Evolutionary conservation across 345 rosid species (phyloP).

Genomic region (Moricandia moricandioides): DNA sequence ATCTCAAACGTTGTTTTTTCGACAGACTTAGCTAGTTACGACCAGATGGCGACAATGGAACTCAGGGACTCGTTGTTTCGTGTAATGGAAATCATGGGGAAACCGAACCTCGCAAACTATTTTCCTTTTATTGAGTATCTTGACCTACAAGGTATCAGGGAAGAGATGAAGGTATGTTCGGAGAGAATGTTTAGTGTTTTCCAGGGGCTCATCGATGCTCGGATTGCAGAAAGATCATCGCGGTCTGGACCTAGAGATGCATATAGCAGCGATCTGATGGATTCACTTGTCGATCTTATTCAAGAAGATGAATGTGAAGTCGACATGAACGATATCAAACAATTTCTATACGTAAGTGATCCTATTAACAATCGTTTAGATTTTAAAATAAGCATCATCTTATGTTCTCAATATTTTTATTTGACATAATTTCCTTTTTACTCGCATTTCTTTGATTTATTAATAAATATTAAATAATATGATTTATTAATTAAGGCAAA

Average conservation of each 20-base stretch:
- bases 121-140: slow-evolving; percentile 42
- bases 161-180: slow-evolving; percentile 14
- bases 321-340: slow-evolving; percentile 24
- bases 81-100: slow-evolving; percentile 41
- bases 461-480: too few species aligned
- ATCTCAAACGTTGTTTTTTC: slow-evolving; percentile 45
- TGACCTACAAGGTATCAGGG: slow-evolving; percentile 45
- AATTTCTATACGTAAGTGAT: slow-evolving; percentile 35
- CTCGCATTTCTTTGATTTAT: too few species aligned
- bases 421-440: too few species aligned
- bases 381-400: too few species aligned
- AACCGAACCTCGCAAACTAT: slow-evolving; percentile 47
- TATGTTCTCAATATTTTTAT: too few species aligned
- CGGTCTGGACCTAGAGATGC: neutral
- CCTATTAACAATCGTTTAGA: too few species aligned
- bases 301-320: slow-evolving; percentile 22
- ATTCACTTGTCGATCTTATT: slow-evolving; percentile 31
- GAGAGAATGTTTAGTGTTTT: slow-evolving; percentile 27
- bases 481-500: too few species aligned
- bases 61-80: slow-evolving; percentile 37
- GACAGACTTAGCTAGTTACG: slow-evolving; percentile 37
- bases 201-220: slow-evolving; percentile 32
- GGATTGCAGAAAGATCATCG: slow-evolving; percentile 17
- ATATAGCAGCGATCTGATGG: slow-evolving; percentile 35
- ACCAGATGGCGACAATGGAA: slow-evolving; percentile 17